phyloP scores from a whole-genome alignment of 2,329 filamentous ascomycete species.

The Pseudocercospora cruenta region DNA sequence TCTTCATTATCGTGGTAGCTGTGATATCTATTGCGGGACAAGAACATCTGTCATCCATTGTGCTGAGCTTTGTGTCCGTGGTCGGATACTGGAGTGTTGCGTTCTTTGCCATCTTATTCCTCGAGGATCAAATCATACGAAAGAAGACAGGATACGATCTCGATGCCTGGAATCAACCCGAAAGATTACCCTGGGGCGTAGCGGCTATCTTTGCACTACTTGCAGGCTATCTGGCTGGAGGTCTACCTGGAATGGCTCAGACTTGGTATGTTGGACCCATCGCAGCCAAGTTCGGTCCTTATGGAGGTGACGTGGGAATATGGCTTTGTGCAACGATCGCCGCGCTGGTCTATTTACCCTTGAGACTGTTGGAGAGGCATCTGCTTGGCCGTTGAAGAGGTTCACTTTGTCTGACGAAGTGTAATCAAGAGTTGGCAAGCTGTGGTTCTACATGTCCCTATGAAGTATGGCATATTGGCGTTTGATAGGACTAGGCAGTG shows the following conservation, averaged over 20 bases:
- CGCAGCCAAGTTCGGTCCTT: conserved; percentile 5
- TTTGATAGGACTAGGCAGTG: too few species aligned
- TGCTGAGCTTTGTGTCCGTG: background rate
- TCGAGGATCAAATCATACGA: background rate
- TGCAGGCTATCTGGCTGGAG: conserved; percentile 17
- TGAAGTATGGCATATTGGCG: too few species aligned
- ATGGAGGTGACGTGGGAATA: background rate
- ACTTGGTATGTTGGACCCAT: conserved; percentile 18
- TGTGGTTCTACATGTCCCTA: too few species aligned
- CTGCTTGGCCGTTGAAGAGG: background rate
- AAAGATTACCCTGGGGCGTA: conserved; percentile 15
- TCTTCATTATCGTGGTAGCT: background rate
- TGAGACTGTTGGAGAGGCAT: background rate
- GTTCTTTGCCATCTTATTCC: background rate
- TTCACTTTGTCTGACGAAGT: too few species aligned
- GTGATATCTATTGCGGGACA: background rate
- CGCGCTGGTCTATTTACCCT: background rate
- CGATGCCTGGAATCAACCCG: conserved; percentile 12
- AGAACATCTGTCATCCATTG: background rate
- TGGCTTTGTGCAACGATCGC: background rate
- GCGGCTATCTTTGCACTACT: conserved; percentile 10
- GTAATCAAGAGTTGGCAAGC: too few species aligned
- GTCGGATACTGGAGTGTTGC: background rate
- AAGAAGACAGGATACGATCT: conserved; percentile 11
- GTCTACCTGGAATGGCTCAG: conserved; percentile 15